These are phyloP conservation scores for Pyrenophora graminea DNA, from an alignment of 2,329 filamentous ascomycete species.

Conservation along the genomic window DNA sequence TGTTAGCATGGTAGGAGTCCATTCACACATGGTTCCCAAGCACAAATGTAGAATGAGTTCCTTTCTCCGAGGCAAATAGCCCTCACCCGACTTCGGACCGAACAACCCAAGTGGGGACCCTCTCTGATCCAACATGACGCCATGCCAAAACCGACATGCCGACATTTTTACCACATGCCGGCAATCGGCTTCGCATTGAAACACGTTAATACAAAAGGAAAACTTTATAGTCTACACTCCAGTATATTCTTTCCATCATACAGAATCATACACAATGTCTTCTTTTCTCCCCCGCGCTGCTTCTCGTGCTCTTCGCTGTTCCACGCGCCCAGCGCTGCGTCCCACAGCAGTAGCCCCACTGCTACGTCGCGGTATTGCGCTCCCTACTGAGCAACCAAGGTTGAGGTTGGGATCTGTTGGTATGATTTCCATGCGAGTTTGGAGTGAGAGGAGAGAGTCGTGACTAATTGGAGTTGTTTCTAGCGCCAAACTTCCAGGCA, in stretches of 20 bases:
- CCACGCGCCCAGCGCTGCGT: slow-evolving; percentile 33
- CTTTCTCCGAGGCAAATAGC: too few relatives aligned
- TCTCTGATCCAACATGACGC: slow-evolving; percentile 16
- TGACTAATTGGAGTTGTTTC: background rate
- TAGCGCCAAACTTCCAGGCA: slow-evolving; percentile 82
- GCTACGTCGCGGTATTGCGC: slow-evolving; percentile 46
- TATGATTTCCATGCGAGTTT: slow-evolving; percentile 8
- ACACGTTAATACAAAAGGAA: too few relatives aligned
- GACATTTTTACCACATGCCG: background rate
- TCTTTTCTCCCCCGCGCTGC: slow-evolving; percentile 42
- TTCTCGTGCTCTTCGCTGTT: slow-evolving; percentile 39
- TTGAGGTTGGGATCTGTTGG: slow-evolving; percentile 51
- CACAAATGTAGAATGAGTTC: too few relatives aligned
- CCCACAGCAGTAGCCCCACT: slow-evolving; percentile 25
- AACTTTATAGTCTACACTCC: too few relatives aligned
- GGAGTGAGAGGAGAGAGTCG: background rate
- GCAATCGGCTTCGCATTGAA: background rate
- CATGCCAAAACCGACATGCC: slow-evolving; percentile 10
- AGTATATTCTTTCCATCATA: too few relatives aligned
- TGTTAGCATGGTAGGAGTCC: too few relatives aligned
- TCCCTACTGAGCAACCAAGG: slow-evolving; percentile 47
- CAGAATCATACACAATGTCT: slow-evolving; percentile 31
- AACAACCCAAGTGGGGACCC: background rate
- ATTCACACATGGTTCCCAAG: too few relatives aligned
- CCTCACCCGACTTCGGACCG: slow-evolving; percentile 10